Base-by-base conservation (phyloP, 2,329 filamentous ascomycete species). In the Orbilia brochopaga region DNA sequence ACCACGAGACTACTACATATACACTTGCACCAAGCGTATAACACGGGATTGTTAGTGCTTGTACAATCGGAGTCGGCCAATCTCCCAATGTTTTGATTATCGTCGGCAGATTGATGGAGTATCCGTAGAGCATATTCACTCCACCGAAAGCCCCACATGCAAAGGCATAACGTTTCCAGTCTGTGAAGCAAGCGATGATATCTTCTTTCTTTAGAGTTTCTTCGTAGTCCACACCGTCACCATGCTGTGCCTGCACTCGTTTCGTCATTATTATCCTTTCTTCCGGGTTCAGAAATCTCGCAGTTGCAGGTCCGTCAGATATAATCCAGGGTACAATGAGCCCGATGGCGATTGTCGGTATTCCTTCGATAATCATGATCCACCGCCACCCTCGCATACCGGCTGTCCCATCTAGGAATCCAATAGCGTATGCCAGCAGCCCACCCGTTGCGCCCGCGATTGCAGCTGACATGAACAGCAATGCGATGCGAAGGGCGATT, bases 61-160 rank as follows among this genome's bases (percentile, higher is more conserved):
- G 90, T 4, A 90, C 85, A 76, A 90, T 83, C 0, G 88, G 85
- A 0, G 82, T 81, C 0, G 85, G 83, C 82, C 88, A 90, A 1
- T 77, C 78, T 1, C 88, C 87, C 57, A 92, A 84, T 2, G 84
- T 86, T 46, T 85, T 82, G 78, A 93, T 91, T 74, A 93, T 92
- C 2, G 89, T 91, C 0, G 90, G 90, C 50, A 93, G 80, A 77
- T 92, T 92, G 0, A 88, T 91, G 55, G 86, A 88, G 78, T 87
- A 92, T 2, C 89, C 88, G 76, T 92, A 92, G 0, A 92, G 82
- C 85, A 92, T 89, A 0, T 87, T 90, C 76, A 91, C 88, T 15
- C 84, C 83, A 2, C 89, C 88, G 77, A 92, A 92, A 78, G 91
- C 88, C 3, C 82, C 88, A 40, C 86, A 46, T 2, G 75, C 73